Conservation (phyloP, 345 rosid genomes). For the Conringia planisiliqua region DNA sequence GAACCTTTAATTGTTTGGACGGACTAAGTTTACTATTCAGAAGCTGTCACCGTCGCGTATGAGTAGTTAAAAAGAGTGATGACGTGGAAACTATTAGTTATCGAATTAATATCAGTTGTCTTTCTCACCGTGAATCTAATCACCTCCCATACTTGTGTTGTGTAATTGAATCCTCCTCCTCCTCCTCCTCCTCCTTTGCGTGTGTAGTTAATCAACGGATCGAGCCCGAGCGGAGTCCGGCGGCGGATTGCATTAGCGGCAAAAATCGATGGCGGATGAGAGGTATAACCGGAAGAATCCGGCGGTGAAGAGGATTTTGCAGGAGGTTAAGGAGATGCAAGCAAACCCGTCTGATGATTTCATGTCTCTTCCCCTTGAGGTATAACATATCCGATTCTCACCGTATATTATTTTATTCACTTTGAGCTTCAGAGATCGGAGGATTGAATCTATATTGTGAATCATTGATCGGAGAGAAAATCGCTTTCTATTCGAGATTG, state of each 20-base stretch:
- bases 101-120: background rate
- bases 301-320: constrained; percentile 93
- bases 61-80: constrained; percentile 8
- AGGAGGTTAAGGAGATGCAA: constrained; percentile 99
- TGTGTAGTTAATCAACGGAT: background rate
- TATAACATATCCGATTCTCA: constrained; percentile 16
- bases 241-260: constrained; percentile 3
- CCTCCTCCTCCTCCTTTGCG: background rate
- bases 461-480: no score
- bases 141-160: background rate
- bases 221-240: background rate
- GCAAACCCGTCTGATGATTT: constrained; percentile 97
- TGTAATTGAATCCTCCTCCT: background rate
- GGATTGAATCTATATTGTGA: background rate
- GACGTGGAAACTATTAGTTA: constrained; percentile 11
- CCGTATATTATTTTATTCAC: background rate
- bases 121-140: background rate
- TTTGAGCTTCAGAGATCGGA: constrained; percentile 10
- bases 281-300: constrained; percentile 88
- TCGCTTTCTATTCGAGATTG: background rate
- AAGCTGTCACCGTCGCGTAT: background rate
- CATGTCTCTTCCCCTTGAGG: constrained; percentile 99
- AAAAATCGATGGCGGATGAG: constrained; percentile 60
- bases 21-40: background rate
- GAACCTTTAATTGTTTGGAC: background rate